Evolutionary conservation across 1,139 yeast species (phyloP), one percentile per base, ranked within the genome.

Genomic region (Taphrina flavorubra): DNA sequence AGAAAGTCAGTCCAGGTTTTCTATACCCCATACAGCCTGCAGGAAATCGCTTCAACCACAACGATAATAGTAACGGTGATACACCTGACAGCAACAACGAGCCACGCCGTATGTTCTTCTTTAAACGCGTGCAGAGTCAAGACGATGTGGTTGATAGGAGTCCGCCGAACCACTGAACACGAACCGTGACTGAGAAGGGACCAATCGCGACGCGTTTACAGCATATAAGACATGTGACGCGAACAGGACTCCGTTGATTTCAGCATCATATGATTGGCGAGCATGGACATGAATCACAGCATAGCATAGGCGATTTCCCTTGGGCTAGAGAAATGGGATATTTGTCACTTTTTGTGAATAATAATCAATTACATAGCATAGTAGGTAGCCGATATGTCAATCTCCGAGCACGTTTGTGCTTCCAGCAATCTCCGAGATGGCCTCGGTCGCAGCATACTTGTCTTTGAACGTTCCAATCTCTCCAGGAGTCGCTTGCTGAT

Each of bases 41-140:
- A 10, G 62, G 62, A 10, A 36, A 42, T 10, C 51, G 62, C 25
- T 58, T 44, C 53, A 58, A 58, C 31, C 62, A 58, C 42, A 42
- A 37, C 25, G 53, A 58, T 20, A 20, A 14, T 11, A 44, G 40
- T 14, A 56, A 16, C 10, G 20, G 7, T 10, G 20, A 18, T 6
- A 10, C 7, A 25, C 14, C 39, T 8, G 25, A 31, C 34, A 11
- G n/a, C 20, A 16, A 31, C 6, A 40, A 58, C 14, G 39, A 31
- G 8, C 62, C 62, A 5, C 37, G 62, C 13, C 62, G 62, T 20
- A 58, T 58, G 62, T 58, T 58, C 53, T 58, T 58, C 46, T 58
- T 58, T 42, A 58, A 36, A n/a, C 60, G 60, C 11, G 40, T 53
- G 25, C 58, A 53, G 16, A 56, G 60, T 56, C 7, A 56, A 34